Conservation (phyloP, 345 rosid species). For the Chamaenerion angustifolium region DNA sequence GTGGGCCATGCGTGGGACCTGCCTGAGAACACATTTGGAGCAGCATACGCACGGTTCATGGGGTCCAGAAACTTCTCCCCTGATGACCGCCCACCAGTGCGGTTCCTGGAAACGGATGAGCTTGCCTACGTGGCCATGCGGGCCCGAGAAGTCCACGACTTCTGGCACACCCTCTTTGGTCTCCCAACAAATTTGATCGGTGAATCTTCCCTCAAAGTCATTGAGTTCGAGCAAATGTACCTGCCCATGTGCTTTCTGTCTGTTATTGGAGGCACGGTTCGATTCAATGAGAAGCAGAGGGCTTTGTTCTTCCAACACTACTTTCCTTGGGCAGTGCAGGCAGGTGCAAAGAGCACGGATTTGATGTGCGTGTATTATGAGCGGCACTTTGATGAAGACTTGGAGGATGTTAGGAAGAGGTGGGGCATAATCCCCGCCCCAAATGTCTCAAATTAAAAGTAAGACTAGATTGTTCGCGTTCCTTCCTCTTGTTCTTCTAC, state of each 20-base stretch:
- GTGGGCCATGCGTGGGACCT: conserved; percentile 35
- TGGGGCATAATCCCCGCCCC: conserved; percentile 31
- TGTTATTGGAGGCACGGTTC: conserved; percentile 23
- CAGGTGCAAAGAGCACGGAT: conserved; percentile 22
- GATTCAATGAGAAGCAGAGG: conserved; percentile 36
- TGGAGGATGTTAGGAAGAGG: conserved; percentile 24
- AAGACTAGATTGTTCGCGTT: neutral
- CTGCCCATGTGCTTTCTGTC: conserved; percentile 37
- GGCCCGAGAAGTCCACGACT: conserved; percentile 41
- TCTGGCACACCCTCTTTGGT: conserved; percentile 36
- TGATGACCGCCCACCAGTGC: conserved; percentile 31
- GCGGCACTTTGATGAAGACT: conserved; percentile 31
- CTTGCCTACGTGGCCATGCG: conserved; percentile 34
- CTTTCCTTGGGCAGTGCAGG: conserved; percentile 31
- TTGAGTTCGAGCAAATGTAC: conserved; percentile 37
- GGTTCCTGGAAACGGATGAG: conserved; percentile 39
- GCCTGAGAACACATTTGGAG: conserved; percentile 32
- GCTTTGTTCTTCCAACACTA: conserved; percentile 24
- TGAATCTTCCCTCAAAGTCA: conserved; percentile 37
- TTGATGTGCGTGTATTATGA: conserved; percentile 33
- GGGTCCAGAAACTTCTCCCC: conserved; percentile 39
- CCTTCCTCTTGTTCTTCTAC: too few species aligned
- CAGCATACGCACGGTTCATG: conserved; percentile 36
- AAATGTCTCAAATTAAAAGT: conserved; percentile 2
- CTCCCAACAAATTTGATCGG: conserved; percentile 33